Base-by-base conservation (phyloP, 176 grass and related monocot species). In the Oryza coarctata region DNA sequence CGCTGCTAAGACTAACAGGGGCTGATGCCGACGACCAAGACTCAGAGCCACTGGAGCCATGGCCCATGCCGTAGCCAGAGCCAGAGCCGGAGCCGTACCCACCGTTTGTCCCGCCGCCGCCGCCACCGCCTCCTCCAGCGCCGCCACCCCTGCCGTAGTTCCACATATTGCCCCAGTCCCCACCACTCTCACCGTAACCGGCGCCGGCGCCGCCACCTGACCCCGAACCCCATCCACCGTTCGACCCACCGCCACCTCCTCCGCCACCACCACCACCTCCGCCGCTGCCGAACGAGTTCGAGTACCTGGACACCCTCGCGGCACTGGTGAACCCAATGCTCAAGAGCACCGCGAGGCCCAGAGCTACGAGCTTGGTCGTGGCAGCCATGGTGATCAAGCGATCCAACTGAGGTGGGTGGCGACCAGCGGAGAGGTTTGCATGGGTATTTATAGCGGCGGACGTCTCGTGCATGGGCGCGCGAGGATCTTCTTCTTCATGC, bases 391-490 rank as follows among this genome's bases (percentile, higher is more conserved):
- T 36, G 5, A 33, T 4, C 50, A 22, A 73, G 68, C 5, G 44
- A 49, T 14, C 29, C 60, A 83, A 44, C 41, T 83, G 69, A 70
- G 63, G 32, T 75, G 76, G 82, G 33, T 76, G 87, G 14, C 52
- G 13, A 65, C 7, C 31, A 26, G 9, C 17, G 49, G 49, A 11
- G 20, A 38, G 14, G 65, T 5, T 32, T 85, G 63, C 50, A 39
- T 40, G 20, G 68, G 23, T 85, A 89, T 85, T 85, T 85, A 89
- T 89, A 89, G 82, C 44, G 20, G 38, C 80, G 63, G 29, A 71
- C 15, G 62, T 12, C n/a, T n/a, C 36, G 36, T 80, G 69, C 70
- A 80, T 63, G 81, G 32, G 32, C 32, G 62, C 43, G 22, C 65
- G 70, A 50, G 47, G 13, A 33, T 33, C 14, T 50, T 70, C 34